These are phyloP conservation scores for Nematodospora valgi DNA, from an alignment of 805 yeast species.

Conservation along the genomic window DNA sequence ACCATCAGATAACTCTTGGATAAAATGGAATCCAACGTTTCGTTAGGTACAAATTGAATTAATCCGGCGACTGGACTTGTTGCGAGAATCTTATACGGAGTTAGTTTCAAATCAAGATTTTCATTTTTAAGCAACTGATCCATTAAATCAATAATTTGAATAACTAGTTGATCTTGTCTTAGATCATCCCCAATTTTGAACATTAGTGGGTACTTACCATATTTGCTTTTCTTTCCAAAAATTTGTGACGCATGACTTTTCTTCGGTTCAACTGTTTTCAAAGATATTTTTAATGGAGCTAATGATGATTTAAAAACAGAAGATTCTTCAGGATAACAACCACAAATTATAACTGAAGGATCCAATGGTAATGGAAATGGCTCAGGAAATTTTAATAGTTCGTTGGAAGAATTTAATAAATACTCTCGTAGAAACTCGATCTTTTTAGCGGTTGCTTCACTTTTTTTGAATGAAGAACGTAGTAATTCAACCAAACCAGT, in stretches of 20 bases:
- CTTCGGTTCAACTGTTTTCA: constrained; percentile 48
- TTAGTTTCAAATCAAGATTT: constrained; percentile 80
- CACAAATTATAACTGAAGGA: constrained; percentile 70
- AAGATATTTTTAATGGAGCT: constrained; percentile 81
- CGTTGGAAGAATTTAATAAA: constrained; percentile 46
- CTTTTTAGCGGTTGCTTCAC: constrained; percentile 77
- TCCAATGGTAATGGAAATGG: constrained; percentile 78
- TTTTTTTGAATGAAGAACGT: constrained; percentile 47
- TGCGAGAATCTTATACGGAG: constrained; percentile 88
- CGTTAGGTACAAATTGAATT: constrained; percentile 91
- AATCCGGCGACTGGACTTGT: constrained; percentile 91
- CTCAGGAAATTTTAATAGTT: constrained; percentile 33
- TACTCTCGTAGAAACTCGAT: constrained; percentile 62
- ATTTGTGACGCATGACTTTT: constrained; percentile 23
- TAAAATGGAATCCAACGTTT: constrained; percentile 77
- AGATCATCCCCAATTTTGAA: constrained; percentile 95
- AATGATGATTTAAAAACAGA: constrained; percentile 88
- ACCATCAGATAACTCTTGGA: constrained; percentile 30
- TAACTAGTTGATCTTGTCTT: constrained; percentile 95
- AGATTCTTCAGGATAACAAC: constrained; percentile 74
- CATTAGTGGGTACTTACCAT: constrained; percentile 70
- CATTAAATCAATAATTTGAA: constrained; percentile 88
- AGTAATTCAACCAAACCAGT: constrained; percentile 63
- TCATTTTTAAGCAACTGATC: constrained; percentile 84
- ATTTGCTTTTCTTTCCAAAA: constrained; percentile 29